Evolutionary conservation across 345 rosid genomes (phyloP), one percentile per base, ranked within the genome.

Genomic region (Citrus reticulata): DNA sequence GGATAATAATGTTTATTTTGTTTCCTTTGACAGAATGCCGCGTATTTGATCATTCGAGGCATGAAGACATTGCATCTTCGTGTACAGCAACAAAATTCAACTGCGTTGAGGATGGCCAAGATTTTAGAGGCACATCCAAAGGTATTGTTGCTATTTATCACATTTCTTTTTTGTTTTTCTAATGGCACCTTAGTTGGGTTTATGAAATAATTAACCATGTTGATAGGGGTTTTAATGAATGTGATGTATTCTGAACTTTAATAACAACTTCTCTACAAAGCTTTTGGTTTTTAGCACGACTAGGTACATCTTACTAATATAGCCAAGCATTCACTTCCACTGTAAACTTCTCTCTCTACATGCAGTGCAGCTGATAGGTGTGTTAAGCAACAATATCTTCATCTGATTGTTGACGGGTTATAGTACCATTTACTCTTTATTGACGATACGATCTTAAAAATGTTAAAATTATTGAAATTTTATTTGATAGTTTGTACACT

Each of bases 101-200:
- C 99, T 39, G 99, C 93, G 64, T 76, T 88, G 78, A 87, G 92
- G 97, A 93, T 96, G 97, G 98, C 99, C 94, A 77, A 92, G 85
- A 69, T 96, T 94, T 96, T 96, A 93, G 98, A 96, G 98, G 99
- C 92, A 80, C 99, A 96, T 96, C 98, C 98, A 75, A 96, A 90
- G 98, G 98, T 94, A 78, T 78, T 63, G 70, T 29, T 17, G 54
- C 30, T 10, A 2, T 0, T 2, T 16, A 8, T 71, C 61, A 71
- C 10, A 54, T 9, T 8, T 9, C 22, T 51, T 70, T 17, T 9
- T 1, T 66, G 14, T 70, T 27, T 29, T 49, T 2, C 39, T 29
- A 4, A 35, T 8, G 1, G 5, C n/a, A 2, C 24, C 68, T 65
- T n/a, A 17, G 67, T 62, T 9, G 30, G 67, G 37, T 20, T 62